Evolutionary conservation across 345 rosid genomes (phyloP).

Genomic region (Gossypium arboreum): DNA sequence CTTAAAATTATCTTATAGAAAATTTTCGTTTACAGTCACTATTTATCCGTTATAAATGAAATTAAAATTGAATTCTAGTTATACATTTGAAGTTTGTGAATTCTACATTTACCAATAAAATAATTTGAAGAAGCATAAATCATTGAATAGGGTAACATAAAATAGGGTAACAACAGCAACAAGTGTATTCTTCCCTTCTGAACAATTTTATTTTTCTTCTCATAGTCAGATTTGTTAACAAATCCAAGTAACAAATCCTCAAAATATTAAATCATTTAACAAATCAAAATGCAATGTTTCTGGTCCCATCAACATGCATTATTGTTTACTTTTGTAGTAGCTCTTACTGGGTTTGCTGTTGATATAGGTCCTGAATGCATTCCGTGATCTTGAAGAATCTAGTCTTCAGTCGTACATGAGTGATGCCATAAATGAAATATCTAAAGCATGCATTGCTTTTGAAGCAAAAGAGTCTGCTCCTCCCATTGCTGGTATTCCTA

Average conservation of each 20-base stretch:
- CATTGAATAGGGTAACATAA: background rate
- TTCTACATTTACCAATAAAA: background rate
- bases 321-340: slow-evolving; percentile 13
- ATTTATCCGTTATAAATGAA: background rate
- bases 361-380: slow-evolving; percentile 68
- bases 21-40: background rate
- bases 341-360: slow-evolving; percentile 21
- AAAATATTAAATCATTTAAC: background rate
- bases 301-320: slow-evolving; percentile 1
- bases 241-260: background rate
- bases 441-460: slow-evolving; percentile 86
- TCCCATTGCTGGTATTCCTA: slow-evolving; percentile 59
- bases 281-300: slow-evolving; percentile 3
- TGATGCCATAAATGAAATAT: slow-evolving; percentile 75
- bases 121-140: background rate
- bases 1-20: background rate
- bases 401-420: slow-evolving; percentile 70
- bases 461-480: slow-evolving; percentile 93
- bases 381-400: slow-evolving; percentile 79
- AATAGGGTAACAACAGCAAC: background rate
- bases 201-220: background rate
- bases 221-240: background rate
- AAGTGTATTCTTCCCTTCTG: slow-evolving; percentile 2
- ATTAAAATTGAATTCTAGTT: background rate
- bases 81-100: background rate